Percentiles rank a stretch among this genome's conserved stretches.
These are phyloP conservation scores for Cymbopogon flexuosus DNA, from an alignment of 202 grass and related monocot species.

Conservation along the genomic window DNA sequence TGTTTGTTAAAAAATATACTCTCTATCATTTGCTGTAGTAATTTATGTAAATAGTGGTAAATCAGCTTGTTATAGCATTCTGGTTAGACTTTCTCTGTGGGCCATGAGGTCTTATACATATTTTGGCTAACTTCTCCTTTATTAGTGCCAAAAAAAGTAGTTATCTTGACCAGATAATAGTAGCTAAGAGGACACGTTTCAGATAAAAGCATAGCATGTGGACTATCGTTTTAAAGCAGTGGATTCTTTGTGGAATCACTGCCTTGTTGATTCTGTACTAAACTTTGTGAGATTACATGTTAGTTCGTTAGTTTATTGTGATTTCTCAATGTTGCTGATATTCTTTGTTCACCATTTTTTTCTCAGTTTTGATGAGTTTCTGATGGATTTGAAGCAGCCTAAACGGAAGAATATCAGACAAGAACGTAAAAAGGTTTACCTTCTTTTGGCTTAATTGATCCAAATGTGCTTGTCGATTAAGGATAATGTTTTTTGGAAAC, in stretches of 20 bases:
- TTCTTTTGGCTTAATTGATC: slow-evolving; percentile 26
- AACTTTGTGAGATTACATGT: slow-evolving; percentile 1
- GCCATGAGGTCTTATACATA: neutral
- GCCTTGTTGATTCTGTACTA: neutral
- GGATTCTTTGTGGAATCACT: neutral
- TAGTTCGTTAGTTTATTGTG: slow-evolving; percentile 6
- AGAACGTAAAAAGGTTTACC: slow-evolving; percentile 87
- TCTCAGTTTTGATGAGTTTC: slow-evolving; percentile 92
- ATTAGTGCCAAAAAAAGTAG: neutral
- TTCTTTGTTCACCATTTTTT: slow-evolving; percentile 16
- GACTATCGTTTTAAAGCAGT: neutral
- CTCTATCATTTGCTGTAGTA: neutral
- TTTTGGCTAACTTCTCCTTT: neutral
- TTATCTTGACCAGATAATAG: neutral
- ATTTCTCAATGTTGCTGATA: slow-evolving; percentile 17
- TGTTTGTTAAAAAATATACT: neutral
- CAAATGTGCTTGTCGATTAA: slow-evolving; percentile 29
- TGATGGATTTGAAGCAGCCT: slow-evolving; percentile 95
- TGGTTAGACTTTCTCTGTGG: neutral
- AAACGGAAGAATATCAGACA: slow-evolving; percentile 89
- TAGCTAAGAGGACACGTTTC: slow-evolving; percentile 5
- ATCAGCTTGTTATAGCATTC: neutral
- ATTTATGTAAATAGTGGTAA: neutral
- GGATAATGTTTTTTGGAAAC: slow-evolving; percentile 1
- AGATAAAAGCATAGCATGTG: neutral